Conservation (phyloP, 2,329 filamentous ascomycete genomes). For the Cladophialophora bantiana region DNA sequence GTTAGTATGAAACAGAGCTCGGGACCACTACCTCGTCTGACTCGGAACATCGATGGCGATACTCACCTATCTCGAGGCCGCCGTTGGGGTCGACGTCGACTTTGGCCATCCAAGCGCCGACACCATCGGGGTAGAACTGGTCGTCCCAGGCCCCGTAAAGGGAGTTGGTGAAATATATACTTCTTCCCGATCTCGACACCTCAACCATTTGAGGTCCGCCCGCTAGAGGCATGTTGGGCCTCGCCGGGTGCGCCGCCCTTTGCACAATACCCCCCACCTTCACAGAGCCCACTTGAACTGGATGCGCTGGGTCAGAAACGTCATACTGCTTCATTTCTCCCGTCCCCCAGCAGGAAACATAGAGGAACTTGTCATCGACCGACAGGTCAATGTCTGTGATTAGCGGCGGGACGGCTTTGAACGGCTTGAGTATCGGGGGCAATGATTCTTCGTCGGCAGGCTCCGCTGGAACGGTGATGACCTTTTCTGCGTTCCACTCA, state of each 20-base stretch:
- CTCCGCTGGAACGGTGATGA: slow-evolving; percentile 58
- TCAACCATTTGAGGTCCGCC: slow-evolving; percentile 19
- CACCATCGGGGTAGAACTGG: slow-evolving; percentile 15
- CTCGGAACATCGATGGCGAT: neutral
- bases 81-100: slow-evolving; percentile 9
- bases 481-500: slow-evolving; percentile 59
- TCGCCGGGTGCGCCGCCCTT: slow-evolving; percentile 11
- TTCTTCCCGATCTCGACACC: slow-evolving; percentile 13
- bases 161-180: slow-evolving; percentile 21
- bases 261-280: slow-evolving; percentile 13
- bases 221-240: slow-evolving; percentile 12
- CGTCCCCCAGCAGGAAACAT: slow-evolving; percentile 20
- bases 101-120: slow-evolving; percentile 19
- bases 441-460: slow-evolving; percentile 49
- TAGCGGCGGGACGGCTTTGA: slow-evolving; percentile 18
- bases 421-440: slow-evolving; percentile 13
- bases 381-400: slow-evolving; percentile 21
- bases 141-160: slow-evolving; percentile 19
- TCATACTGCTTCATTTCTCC: slow-evolving; percentile 24
- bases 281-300: slow-evolving; percentile 18
- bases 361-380: slow-evolving; percentile 25
- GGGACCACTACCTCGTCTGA: neutral
- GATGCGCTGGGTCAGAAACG: slow-evolving; percentile 19
- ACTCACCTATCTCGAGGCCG: slow-evolving; percentile 10
- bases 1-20: neutral